Evolutionary conservation across 179 eudicot species (phyloP).

Genomic region (Amaranthus tricolor): DNA sequence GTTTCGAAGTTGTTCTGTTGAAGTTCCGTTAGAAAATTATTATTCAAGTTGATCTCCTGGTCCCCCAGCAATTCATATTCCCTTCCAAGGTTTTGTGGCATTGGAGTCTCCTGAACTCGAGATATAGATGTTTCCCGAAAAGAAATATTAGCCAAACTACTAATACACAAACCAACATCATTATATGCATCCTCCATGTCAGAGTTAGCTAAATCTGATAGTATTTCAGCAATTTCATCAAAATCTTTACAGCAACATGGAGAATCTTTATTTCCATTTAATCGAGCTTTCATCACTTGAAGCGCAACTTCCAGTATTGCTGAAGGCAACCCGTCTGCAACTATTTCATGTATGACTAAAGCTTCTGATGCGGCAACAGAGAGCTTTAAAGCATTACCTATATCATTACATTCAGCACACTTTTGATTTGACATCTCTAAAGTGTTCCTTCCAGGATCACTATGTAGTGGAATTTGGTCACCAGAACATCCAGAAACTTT

Average conservation of each 20-base stretch:
- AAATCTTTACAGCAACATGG: slow-evolving; percentile 27
- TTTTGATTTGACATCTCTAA: slow-evolving; percentile 23
- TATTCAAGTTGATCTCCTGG: slow-evolving; percentile 22
- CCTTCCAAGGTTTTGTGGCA: slow-evolving; percentile 31
- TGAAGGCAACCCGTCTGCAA: slow-evolving; percentile 40
- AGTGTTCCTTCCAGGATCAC: slow-evolving; percentile 18
- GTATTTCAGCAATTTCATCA: slow-evolving; percentile 32
- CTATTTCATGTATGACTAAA: slow-evolving; percentile 55
- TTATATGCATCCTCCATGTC: slow-evolving; percentile 68
- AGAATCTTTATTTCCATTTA: slow-evolving; percentile 31
- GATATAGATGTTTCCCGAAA: slow-evolving; percentile 41
- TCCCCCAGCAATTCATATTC: slow-evolving; percentile 28
- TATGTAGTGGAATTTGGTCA: slow-evolving; percentile 19
- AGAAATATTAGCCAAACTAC: slow-evolving; percentile 21
- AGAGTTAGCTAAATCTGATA: slow-evolving; percentile 61
- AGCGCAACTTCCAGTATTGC: slow-evolving; percentile 73
- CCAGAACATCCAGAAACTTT: slow-evolving; percentile 15
- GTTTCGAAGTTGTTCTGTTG: slow-evolving; percentile 10
- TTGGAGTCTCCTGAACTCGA: slow-evolving; percentile 61
- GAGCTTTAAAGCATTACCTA: slow-evolving; percentile 67
- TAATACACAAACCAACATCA: slow-evolving; percentile 65
- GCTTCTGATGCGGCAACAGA: slow-evolving; percentile 93
- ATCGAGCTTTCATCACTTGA: slow-evolving; percentile 74
- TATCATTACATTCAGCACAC: slow-evolving; percentile 31
- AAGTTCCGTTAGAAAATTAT: slow-evolving; percentile 21